These are phyloP conservation scores for Colletotrichum zoysiae DNA, from an alignment of 2,329 filamentous ascomycete genomes.

Conservation along the genomic window DNA sequence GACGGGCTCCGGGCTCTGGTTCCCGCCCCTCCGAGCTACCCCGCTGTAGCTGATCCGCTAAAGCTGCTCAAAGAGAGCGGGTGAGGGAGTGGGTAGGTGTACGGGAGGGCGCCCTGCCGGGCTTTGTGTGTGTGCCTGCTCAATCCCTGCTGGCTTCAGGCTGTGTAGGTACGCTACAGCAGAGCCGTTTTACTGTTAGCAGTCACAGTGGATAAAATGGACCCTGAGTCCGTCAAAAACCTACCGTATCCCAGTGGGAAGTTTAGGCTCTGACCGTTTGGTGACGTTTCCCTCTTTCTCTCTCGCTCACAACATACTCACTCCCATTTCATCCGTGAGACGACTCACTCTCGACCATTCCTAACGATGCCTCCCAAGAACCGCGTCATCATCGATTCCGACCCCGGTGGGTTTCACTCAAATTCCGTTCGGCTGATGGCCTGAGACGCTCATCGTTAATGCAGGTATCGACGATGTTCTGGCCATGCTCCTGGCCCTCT, in stretches of 20 bases:
- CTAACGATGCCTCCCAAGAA: conserved; percentile 72
- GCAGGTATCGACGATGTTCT: conserved; percentile 90
- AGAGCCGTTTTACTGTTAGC: background rate
- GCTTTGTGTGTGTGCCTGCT: too few relatives aligned
- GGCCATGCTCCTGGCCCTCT: conserved; percentile 87
- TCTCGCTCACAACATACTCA: background rate
- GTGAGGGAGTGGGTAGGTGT: background rate
- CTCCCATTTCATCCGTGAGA: background rate
- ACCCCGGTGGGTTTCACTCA: conserved; percentile 72
- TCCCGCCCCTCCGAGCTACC: background rate
- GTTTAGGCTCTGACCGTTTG: background rate
- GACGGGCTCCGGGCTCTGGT: background rate
- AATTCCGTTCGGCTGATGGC: background rate
- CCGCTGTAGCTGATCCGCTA: background rate
- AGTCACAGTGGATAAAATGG: background rate
- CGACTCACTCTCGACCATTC: background rate
- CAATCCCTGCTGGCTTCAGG: background rate
- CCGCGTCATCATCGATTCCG: conserved; percentile 95
- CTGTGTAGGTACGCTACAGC: background rate
- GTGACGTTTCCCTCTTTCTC: background rate
- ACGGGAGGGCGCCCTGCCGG: background rate
- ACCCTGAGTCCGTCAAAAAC: background rate
- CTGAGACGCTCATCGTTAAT: conserved; percentile 2
- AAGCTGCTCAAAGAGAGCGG: background rate
- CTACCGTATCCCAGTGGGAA: background rate